phyloP scores from a whole-genome alignment of 139 green algal genomes.

The Micractinium sp. region DNA sequence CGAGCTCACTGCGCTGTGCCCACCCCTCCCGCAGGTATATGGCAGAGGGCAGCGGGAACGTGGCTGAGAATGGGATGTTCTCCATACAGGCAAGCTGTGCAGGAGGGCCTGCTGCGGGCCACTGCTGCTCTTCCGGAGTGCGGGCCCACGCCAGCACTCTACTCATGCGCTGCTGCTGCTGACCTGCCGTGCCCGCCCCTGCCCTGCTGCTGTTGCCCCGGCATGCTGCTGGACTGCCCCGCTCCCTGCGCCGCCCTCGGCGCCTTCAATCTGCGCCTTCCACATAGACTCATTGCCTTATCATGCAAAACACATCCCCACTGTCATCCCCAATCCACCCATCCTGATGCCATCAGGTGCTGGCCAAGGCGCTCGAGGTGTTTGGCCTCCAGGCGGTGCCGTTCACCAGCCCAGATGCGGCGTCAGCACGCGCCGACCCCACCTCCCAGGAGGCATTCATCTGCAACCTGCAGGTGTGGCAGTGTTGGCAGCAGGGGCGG shows the following conservation, averaged over 20 bases:
- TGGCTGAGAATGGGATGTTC: slow-evolving; percentile 81
- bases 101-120: too few relatives aligned
- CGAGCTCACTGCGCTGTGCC: background rate
- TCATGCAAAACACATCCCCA: too few relatives aligned
- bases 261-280: too few relatives aligned
- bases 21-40: slow-evolving; percentile 32
- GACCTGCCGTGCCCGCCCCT: background rate
- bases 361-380: slow-evolving; percentile 76
- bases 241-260: too few relatives aligned
- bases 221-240: too few relatives aligned
- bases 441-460: slow-evolving; percentile 77
- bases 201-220: background rate
- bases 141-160: background rate
- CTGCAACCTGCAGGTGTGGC: slow-evolving; percentile 72
- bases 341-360: slow-evolving; percentile 53
- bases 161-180: background rate
- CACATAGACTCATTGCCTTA: too few relatives aligned
- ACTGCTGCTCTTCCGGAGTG: slow-evolving; percentile 73
- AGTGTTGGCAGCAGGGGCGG: background rate
- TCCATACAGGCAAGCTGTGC: background rate
- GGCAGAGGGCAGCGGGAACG: slow-evolving; percentile 73
- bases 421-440: slow-evolving; percentile 46
- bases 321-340: too few relatives aligned
- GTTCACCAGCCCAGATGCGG: slow-evolving; percentile 54
- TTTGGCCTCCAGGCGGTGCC: slow-evolving; percentile 64